Conservation (phyloP, 192 early-diverging fungal species). For the Phycomyces blakesleeanus region DNA sequence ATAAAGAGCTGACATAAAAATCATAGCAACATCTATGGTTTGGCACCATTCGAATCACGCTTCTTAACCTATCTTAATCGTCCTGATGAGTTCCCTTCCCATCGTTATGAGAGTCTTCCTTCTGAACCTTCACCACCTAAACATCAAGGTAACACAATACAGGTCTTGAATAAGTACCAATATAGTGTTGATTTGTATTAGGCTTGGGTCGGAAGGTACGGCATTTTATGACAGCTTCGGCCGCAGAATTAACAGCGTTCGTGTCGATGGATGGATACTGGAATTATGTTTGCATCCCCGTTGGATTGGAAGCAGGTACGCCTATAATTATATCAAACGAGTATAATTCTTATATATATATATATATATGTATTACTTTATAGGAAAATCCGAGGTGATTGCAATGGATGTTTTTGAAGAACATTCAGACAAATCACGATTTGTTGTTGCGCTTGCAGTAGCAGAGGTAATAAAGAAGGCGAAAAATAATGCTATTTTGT, state of each 20-base stretch:
- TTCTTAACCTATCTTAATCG: conserved; percentile 30
- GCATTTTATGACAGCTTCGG: conserved; percentile 33
- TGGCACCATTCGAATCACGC: conserved; percentile 19
- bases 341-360: neutral
- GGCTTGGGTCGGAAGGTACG: neutral
- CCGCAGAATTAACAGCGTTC: conserved; percentile 33
- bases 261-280: conserved; percentile 33
- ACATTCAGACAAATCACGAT: conserved; percentile 5
- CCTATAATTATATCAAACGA: too few relatives aligned
- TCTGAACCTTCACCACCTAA: conserved; percentile 12
- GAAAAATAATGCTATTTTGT: neutral
- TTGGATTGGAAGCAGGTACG: conserved; percentile 30
- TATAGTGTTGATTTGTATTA: neutral
- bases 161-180: neutral
- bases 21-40: conserved; percentile 34
- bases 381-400: conserved; percentile 37
- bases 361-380: neutral
- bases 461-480: conserved; percentile 10
- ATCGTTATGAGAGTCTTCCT: conserved; percentile 20
- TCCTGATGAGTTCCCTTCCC: conserved; percentile 33
- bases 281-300: conserved; percentile 26
- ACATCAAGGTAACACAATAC: neutral
- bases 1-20: neutral
- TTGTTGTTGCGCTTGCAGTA: conserved; percentile 24
- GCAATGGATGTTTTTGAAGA: conserved; percentile 28